phyloP scores from a whole-genome alignment of 768 basidiomycete genomes.

The Suillus cothurnatus region DNA sequence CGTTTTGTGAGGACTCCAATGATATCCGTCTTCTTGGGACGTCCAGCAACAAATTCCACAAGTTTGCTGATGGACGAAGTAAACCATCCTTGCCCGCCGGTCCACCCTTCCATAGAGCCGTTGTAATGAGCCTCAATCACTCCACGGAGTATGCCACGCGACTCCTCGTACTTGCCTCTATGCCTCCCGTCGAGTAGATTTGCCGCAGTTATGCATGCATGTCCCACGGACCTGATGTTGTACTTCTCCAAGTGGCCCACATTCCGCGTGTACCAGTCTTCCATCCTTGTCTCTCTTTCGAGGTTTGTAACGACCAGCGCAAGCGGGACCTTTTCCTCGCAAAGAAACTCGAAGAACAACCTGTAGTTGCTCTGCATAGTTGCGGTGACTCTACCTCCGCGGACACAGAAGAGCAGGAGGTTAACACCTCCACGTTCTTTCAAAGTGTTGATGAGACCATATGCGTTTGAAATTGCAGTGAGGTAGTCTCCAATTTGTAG shows the following conservation, averaged over 20 bases:
- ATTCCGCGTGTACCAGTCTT: slow-evolving; percentile 37
- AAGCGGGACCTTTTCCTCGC: slow-evolving; percentile 35
- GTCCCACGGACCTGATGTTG: slow-evolving; percentile 31
- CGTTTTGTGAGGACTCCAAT: slow-evolving; percentile 13
- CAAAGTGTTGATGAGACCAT: slow-evolving; percentile 36
- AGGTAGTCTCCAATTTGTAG: slow-evolving; percentile 28
- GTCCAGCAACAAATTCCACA: background rate
- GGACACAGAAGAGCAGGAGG: slow-evolving; percentile 45
- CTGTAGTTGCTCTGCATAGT: slow-evolving; percentile 41
- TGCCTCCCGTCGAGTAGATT: slow-evolving; percentile 23
- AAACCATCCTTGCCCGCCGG: slow-evolving; percentile 18
- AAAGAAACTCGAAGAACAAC: slow-evolving; percentile 45
- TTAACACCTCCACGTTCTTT: slow-evolving; percentile 35
- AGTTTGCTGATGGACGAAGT: background rate
- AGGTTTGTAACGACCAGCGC: slow-evolving; percentile 41
- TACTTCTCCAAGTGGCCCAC: slow-evolving; percentile 24
- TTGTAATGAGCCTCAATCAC: background rate
- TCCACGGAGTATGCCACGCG: slow-evolving; percentile 17
- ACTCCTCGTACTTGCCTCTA: slow-evolving; percentile 36
- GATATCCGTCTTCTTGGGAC: background rate
- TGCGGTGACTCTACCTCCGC: slow-evolving; percentile 41
- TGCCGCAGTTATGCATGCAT: slow-evolving; percentile 45
- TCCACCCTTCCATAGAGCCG: background rate
- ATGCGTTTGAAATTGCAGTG: slow-evolving; percentile 32
- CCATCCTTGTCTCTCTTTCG: slow-evolving; percentile 37